phyloP scores from a whole-genome alignment of 352 stramenopile species.

The Plasmopara muralis region DNA sequence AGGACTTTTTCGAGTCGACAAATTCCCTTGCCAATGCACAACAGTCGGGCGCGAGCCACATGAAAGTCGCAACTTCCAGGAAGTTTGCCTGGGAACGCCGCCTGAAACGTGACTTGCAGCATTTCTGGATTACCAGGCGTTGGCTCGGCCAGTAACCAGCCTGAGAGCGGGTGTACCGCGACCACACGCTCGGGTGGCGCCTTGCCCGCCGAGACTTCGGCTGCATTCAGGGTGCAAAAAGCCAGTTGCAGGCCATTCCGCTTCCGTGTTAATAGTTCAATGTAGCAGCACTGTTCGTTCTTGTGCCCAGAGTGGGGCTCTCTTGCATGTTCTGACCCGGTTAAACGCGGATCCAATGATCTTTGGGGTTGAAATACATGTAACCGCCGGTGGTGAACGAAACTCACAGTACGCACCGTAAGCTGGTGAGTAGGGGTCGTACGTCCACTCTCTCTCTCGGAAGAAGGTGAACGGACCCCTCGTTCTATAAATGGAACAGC shows the following conservation, averaged over 20 bases:
- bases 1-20: constrained; percentile 27
- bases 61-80: constrained; percentile 13
- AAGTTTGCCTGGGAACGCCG: constrained; percentile 16
- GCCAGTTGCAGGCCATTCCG: constrained; percentile 18
- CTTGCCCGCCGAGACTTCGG: constrained; percentile 24
- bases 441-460: neutral
- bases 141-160: constrained; percentile 24
- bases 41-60: constrained; percentile 18
- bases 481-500: constrained; percentile 12
- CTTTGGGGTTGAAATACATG: constrained; percentile 12
- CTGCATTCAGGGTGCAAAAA: constrained; percentile 22
- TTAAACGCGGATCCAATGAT: constrained; percentile 9
- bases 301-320: constrained; percentile 3
- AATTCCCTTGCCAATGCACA: constrained; percentile 22
- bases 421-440: constrained; percentile 15
- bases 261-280: constrained; percentile 25
- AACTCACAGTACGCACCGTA: constrained; percentile 29
- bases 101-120: constrained; percentile 27
- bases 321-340: constrained; percentile 4
- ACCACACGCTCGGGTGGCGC: constrained; percentile 25
- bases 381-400: constrained; percentile 14
- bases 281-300: constrained; percentile 31
- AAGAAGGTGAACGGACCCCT: constrained; percentile 7
- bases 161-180: constrained; percentile 25
- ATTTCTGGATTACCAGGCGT: constrained; percentile 8